Percentiles rank a stretch among this genome's conserved stretches.
Conservation (phyloP, 1,284 basidiomycete genomes). For the Kalmanozyma brasiliensis region DNA sequence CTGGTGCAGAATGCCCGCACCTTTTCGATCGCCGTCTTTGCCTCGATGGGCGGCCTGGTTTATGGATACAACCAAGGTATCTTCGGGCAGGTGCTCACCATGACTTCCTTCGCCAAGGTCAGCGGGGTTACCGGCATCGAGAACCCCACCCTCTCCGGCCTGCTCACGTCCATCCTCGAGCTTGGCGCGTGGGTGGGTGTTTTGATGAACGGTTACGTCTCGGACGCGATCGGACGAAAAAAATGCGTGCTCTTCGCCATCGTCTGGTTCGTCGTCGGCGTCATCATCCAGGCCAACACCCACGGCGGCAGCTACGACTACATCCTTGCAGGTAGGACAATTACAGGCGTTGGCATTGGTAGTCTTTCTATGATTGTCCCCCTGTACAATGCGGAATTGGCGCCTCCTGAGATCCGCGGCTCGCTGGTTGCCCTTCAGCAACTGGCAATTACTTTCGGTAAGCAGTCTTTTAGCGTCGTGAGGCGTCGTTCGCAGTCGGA, state of each 20-base stretch:
- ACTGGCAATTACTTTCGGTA: conserved; percentile 22
- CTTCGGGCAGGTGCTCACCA: conserved; percentile 76
- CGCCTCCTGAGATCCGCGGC: conserved; percentile 81
- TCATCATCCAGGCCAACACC: conserved; percentile 74
- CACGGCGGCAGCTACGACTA: conserved; percentile 73
- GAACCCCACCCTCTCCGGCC: conserved; percentile 76
- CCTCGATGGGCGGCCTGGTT: conserved; percentile 79
- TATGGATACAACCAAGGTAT: conserved; percentile 81
- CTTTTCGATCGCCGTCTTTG: conserved; percentile 67
- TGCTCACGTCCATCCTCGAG: conserved; percentile 79
- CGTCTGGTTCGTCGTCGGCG: conserved; percentile 78
- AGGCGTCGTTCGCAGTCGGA: no score
- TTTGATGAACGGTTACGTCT: conserved; percentile 75
- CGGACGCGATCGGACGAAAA: conserved; percentile 77
- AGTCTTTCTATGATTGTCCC: conserved; percentile 78
- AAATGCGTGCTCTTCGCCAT: conserved; percentile 78
- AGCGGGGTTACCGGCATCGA: conserved; percentile 79
- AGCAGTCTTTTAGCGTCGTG: no score
- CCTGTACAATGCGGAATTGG: conserved; percentile 83
- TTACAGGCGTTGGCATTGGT: conserved; percentile 82
- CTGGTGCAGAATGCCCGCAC: conserved; percentile 54
- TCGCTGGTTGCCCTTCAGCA: conserved; percentile 83
- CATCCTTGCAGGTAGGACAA: conserved; percentile 76
- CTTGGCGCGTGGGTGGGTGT: conserved; percentile 80
- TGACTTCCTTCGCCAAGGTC: conserved; percentile 76